phyloP scores from a whole-genome alignment of 768 basidiomycete genomes.

The Strobilomyces confusus region DNA sequence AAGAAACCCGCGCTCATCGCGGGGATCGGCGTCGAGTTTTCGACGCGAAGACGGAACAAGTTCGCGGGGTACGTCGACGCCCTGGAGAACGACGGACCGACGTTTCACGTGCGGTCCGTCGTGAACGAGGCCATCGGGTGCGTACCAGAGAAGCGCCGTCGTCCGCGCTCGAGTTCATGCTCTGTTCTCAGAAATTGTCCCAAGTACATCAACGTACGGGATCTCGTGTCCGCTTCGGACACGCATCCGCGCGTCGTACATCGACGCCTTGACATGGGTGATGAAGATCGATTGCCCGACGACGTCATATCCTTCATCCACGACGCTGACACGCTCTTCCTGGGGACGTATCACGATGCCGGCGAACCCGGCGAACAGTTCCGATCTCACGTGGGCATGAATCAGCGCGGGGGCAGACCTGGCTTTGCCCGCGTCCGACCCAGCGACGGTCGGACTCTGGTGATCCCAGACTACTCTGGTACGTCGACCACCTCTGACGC shows the following conservation, averaged over 20 bases:
- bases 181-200: no score
- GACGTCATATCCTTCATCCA: no score
- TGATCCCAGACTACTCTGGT: slow-evolving; percentile 63
- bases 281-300: no score
- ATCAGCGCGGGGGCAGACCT: slow-evolving; percentile 58
- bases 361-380: slow-evolving; percentile 32
- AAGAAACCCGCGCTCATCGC: slow-evolving; percentile 37
- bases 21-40: slow-evolving; percentile 59
- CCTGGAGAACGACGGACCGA: slow-evolving; percentile 27
- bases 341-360: slow-evolving; percentile 46
- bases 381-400: slow-evolving; percentile 63
- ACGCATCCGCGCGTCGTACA: no score
- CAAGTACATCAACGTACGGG: no score
- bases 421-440: slow-evolving; percentile 58
- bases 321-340: no score
- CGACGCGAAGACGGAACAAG: slow-evolving; percentile 58
- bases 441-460: slow-evolving; percentile 50
- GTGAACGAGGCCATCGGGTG: slow-evolving; percentile 62
- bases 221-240: no score
- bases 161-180: neutral
- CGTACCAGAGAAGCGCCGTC: slow-evolving; percentile 14
- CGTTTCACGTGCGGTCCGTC: slow-evolving; percentile 33
- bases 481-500: neutral
- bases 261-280: no score
- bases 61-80: slow-evolving; percentile 50